Conservation (phyloP, 306 rosid genomes). For the Crotalaria pallida region DNA sequence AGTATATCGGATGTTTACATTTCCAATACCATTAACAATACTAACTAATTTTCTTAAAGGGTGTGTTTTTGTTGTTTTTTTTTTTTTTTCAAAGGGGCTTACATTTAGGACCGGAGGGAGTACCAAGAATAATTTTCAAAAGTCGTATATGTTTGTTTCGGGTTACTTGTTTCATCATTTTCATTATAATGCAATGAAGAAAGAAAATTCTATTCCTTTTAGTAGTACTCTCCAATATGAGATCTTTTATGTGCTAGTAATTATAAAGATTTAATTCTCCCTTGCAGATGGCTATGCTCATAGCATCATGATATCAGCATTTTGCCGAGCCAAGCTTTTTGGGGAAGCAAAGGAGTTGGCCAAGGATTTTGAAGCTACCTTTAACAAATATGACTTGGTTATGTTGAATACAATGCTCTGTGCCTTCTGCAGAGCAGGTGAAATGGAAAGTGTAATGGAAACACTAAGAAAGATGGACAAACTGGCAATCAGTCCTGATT, state of each 20-base stretch:
- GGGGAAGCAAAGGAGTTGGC: slow-evolving; percentile 84
- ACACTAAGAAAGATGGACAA: slow-evolving; percentile 87
- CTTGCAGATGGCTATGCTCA: slow-evolving; percentile 88
- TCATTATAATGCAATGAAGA: background rate
- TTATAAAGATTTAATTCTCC: slow-evolving; percentile 9
- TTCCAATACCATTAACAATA: too few species aligned
- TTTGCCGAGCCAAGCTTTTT: slow-evolving; percentile 78
- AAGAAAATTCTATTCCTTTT: background rate
- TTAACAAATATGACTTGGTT: slow-evolving; percentile 74
- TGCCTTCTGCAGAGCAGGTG: slow-evolving; percentile 95
- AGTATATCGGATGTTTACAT: too few species aligned
- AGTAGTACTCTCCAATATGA: background rate
- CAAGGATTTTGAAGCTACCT: slow-evolving; percentile 65
- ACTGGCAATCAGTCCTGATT: slow-evolving; percentile 77
- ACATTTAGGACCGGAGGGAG: too few species aligned
- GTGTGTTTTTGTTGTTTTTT: too few species aligned
- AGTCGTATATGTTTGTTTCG: background rate
- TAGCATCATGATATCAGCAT: slow-evolving; percentile 90
- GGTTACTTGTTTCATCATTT: background rate
- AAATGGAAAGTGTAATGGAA: slow-evolving; percentile 91
- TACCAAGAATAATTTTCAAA: background rate
- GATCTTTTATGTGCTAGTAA: slow-evolving; percentile 21
- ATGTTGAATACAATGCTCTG: slow-evolving; percentile 84
- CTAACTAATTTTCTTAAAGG: too few species aligned
- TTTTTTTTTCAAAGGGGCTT: too few species aligned